Conservation (phyloP, 805 yeast species). For the Pichia occidentalis region DNA sequence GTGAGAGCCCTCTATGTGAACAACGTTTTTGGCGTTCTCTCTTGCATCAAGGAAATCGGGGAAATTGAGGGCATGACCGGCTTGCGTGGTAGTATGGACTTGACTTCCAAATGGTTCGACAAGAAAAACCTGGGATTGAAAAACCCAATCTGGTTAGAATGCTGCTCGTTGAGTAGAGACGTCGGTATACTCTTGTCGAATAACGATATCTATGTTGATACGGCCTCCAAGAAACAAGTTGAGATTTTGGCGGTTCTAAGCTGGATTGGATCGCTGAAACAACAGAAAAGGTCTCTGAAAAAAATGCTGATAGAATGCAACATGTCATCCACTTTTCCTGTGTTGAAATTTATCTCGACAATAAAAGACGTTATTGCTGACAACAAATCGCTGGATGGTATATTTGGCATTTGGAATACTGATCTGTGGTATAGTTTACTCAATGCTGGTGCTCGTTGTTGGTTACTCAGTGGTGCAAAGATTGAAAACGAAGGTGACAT, state of each 20-base stretch:
- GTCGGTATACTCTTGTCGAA: conserved; percentile 10
- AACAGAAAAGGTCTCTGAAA: conserved; percentile 12
- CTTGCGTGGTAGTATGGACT: conserved; percentile 14
- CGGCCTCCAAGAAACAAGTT: neutral
- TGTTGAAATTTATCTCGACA: conserved; percentile 6
- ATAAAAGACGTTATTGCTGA: neutral
- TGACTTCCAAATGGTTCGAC: conserved; percentile 11
- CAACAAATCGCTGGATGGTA: neutral
- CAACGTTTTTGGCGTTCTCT: conserved; percentile 16
- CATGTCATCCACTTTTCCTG: conserved; percentile 13
- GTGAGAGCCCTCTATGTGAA: conserved; percentile 9
- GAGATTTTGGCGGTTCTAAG: conserved; percentile 7
- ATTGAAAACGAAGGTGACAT: conserved; percentile 9
- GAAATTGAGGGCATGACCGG: conserved; percentile 17
- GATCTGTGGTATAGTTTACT: conserved; percentile 12
- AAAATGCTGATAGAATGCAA: conserved; percentile 15
- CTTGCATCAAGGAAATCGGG: conserved; percentile 23
- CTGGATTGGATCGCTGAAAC: conserved; percentile 8
- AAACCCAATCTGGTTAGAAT: conserved; percentile 10
- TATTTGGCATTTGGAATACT: conserved; percentile 15
- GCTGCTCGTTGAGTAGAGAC: conserved; percentile 4
- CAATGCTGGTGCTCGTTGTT: conserved; percentile 13
- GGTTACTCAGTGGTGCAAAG: conserved; percentile 14
- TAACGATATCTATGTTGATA: neutral
- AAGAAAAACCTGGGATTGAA: conserved; percentile 1